phyloP scores from a whole-genome alignment of 148 eudicot species.

The Arctostaphylos glauca region DNA sequence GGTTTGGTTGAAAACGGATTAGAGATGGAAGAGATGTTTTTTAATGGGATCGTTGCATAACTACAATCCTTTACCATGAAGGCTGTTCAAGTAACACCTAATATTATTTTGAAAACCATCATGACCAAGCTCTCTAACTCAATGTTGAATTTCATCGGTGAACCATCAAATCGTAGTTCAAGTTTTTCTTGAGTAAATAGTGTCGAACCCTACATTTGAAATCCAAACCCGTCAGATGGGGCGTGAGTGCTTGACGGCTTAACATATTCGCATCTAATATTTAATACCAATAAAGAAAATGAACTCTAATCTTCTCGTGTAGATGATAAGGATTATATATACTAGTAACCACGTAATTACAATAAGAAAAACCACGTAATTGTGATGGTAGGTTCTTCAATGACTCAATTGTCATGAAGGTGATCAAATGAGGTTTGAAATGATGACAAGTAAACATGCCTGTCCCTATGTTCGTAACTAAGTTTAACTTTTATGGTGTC shows the following conservation, averaged over 20 bases:
- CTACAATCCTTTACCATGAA: neutral
- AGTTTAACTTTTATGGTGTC: neutral
- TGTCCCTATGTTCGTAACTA: neutral
- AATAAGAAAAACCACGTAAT: neutral
- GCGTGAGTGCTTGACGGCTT: neutral
- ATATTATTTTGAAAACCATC: neutral
- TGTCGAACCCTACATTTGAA: neutral
- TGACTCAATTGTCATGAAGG: neutral
- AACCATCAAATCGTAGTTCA: neutral
- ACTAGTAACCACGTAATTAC: neutral
- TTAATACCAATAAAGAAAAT: neutral
- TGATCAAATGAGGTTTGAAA: neutral
- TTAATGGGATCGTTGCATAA: neutral
- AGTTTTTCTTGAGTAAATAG: neutral
- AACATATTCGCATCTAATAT: neutral
- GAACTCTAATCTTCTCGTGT: neutral
- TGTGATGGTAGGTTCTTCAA: neutral
- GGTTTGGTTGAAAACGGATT: neutral
- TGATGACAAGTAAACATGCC: neutral
- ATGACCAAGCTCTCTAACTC: neutral
- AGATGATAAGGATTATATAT: neutral
- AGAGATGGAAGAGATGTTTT: neutral
- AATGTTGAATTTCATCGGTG: neutral
- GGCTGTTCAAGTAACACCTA: neutral
- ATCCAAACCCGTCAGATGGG: neutral